A percentile compares a stretch with the other conserved stretches of the same genome.
Evolutionary conservation across 257 asterid genomes (phyloP).

Genomic region (Plantago major): DNA sequence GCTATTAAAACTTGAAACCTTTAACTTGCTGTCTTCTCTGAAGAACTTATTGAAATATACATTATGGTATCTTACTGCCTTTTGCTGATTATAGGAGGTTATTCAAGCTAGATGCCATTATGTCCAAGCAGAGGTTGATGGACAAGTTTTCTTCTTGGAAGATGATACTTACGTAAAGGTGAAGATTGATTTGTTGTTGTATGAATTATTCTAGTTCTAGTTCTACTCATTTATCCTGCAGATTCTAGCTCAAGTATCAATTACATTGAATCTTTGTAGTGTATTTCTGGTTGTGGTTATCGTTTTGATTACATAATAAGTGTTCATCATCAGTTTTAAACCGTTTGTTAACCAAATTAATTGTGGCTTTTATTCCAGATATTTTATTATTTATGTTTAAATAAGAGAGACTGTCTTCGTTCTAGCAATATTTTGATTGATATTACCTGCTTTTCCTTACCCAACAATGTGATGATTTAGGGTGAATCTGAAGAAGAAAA

Average conservation of each 20-base stretch:
- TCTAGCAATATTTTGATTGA: too few species aligned
- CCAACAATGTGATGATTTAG: constrained; percentile 21
- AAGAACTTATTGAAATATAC: too few species aligned
- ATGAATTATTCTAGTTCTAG: not conserved
- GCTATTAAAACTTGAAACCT: too few species aligned
- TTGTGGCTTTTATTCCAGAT: too few species aligned
- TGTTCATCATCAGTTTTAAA: too few species aligned
- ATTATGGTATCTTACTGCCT: too few species aligned
- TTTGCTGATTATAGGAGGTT: constrained; percentile 14
- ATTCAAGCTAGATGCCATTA: constrained; percentile 54
- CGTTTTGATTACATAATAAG: not conserved
- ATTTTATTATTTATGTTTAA: too few species aligned
- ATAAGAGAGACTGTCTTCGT: too few species aligned
- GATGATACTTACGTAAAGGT: constrained; percentile 76
- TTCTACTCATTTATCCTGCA: not conserved
- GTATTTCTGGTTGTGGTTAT: not conserved
- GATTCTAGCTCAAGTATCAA: too few species aligned
- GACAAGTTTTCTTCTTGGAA: constrained; percentile 32
- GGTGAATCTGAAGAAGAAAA: constrained; percentile 37
- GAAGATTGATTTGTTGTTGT: not conserved
- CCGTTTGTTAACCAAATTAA: too few species aligned
- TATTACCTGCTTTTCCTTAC: too few species aligned
- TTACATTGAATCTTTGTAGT: not conserved
- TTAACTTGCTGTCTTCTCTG: too few species aligned
- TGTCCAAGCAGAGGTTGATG: constrained; percentile 46